Evolutionary conservation across 192 early-diverging fungal genomes (phyloP).

Genomic region (Umbelopsis ramanniana): DNA sequence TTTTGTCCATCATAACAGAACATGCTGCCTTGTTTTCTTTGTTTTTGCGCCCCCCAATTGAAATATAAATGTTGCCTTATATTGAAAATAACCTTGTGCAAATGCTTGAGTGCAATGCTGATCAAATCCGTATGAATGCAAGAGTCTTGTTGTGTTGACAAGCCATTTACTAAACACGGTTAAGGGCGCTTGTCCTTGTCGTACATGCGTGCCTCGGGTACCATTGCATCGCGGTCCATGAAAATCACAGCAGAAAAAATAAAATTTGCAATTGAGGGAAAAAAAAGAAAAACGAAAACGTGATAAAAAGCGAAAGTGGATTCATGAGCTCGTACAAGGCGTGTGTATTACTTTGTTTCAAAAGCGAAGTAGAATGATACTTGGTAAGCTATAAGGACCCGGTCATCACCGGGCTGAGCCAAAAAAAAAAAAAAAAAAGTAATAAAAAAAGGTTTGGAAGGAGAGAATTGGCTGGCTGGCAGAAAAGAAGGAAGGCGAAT

Average conservation of each 20-base stretch:
- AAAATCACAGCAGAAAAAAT: not conserved
- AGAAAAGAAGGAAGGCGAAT: not conserved
- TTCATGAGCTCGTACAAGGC: not conserved
- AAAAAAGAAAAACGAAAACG: not conserved
- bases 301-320: not conserved
- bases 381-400: too few relatives aligned
- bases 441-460: not conserved
- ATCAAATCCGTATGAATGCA: not conserved
- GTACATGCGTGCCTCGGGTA: constrained; percentile 23
- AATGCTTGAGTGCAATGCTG: not conserved
- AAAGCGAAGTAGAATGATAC: not conserved
- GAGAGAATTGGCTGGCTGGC: not conserved
- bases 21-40: not conserved
- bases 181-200: constrained; percentile 2
- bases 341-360: not conserved
- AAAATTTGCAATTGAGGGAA: not conserved
- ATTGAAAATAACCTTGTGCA: not conserved
- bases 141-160: constrained; percentile 9
- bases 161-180: constrained; percentile 20
- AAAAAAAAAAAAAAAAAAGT: not conserved
- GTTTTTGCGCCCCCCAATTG: not conserved
- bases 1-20: not conserved
- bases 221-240: constrained; percentile 18
- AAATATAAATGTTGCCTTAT: not conserved
- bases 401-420: not conserved